A percentile compares a stretch with the other conserved stretches of the same genome.
Conservation (phyloP, 2,329 filamentous ascomycete genomes). For the Venturia effusa region DNA sequence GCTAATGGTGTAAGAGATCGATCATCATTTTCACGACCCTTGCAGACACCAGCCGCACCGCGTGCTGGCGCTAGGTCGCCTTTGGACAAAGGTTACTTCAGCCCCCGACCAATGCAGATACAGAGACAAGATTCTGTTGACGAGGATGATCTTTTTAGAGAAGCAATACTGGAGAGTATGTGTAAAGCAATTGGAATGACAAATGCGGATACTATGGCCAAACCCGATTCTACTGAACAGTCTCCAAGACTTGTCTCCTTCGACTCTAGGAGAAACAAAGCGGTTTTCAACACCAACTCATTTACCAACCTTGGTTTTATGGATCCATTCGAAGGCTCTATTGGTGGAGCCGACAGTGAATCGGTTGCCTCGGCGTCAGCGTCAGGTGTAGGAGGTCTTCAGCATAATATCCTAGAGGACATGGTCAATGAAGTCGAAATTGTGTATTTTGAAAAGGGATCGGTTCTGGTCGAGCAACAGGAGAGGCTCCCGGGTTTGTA, state of each 20-base stretch:
- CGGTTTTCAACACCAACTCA: conserved; percentile 64
- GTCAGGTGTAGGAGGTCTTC: conserved; percentile 42
- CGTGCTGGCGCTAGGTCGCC: conserved; percentile 10
- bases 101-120: conserved; percentile 27
- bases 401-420: conserved; percentile 62
- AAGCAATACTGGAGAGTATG: conserved; percentile 88
- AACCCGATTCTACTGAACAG: conserved; percentile 66
- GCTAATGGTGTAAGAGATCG: conserved; percentile 40
- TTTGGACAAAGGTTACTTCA: conserved; percentile 12
- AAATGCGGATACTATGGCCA: conserved; percentile 51
- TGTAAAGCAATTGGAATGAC: conserved; percentile 85
- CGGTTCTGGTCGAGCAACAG: conserved; percentile 89
- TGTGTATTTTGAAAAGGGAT: conserved; percentile 91
- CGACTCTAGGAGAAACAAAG: conserved; percentile 70
- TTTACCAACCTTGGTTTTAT: conserved; percentile 92
- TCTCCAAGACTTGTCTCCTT: conserved; percentile 78
- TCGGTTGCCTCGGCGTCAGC: conserved; percentile 53
- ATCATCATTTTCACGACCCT: conserved; percentile 38
- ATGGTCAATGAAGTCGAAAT: conserved; percentile 91
- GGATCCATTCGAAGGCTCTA: conserved; percentile 64
- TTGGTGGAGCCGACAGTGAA: conserved; percentile 70
- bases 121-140: conserved; percentile 74
- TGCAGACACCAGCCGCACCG: conserved; percentile 26
- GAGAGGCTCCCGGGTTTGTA: conserved; percentile 95
- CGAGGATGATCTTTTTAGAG: conserved; percentile 79